Percentiles rank a stretch among this genome's conserved stretches.
Evolutionary conservation across 2,329 filamentous ascomycete species (phyloP).

Genomic region (Fusarium odoratissimum): DNA sequence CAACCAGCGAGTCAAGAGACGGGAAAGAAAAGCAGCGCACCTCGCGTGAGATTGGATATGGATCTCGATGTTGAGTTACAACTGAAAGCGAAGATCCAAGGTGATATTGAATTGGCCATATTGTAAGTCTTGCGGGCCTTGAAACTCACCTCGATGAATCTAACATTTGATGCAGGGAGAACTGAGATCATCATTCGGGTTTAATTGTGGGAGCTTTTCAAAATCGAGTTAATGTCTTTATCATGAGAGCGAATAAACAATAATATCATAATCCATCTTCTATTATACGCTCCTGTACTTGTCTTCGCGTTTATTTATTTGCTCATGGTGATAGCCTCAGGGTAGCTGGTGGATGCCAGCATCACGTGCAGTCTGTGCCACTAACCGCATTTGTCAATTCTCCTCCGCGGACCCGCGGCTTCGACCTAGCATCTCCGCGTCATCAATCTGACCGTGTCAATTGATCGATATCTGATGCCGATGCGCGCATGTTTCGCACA

Average conservation of each 20-base stretch:
- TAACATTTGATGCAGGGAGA: neutral
- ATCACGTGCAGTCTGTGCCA: neutral
- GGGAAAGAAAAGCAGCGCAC: conserved; percentile 18
- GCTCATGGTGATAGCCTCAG: no score
- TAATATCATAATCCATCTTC: neutral
- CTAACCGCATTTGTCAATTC: neutral
- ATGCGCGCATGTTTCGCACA: fast-evolving
- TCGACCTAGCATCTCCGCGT: neutral
- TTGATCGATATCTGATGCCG: neutral
- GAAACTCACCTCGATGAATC: fast-evolving
- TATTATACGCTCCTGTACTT: fast-evolving
- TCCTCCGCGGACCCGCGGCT: conserved; percentile 8
- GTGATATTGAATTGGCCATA: conserved; percentile 18
- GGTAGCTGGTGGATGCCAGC: fast-evolving
- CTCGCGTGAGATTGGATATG: conserved; percentile 25
- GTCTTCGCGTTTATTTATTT: neutral
- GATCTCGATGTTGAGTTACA: conserved; percentile 26
- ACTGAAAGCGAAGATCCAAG: conserved; percentile 28
- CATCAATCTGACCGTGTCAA: neutral
- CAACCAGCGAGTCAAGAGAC: neutral
- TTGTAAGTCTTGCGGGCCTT: neutral
- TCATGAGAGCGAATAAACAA: fast-evolving
- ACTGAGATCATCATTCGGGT: neutral
- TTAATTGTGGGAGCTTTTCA: fast-evolving
- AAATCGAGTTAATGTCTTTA: neutral